Percentiles rank a stretch among this genome's conserved stretches.
These are phyloP conservation scores for Phanerodontia chrysosporium DNA, from an alignment of 768 basidiomycete species.

Conservation along the genomic window DNA sequence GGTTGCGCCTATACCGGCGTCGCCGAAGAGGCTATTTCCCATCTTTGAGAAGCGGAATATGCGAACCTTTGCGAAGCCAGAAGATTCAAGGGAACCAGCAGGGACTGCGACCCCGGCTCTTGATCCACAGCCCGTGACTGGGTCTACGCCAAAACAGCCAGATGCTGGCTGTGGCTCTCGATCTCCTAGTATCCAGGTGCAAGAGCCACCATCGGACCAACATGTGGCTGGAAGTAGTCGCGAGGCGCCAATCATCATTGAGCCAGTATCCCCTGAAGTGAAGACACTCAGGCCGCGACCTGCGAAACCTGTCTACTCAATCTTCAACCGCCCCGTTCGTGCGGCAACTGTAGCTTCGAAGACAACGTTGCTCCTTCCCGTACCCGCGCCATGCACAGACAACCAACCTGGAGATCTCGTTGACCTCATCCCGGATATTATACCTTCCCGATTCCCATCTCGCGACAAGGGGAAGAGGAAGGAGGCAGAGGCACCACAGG, in stretches of 20 bases:
- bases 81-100: not conserved
- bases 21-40: conserved; percentile 4
- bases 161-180: too few species aligned
- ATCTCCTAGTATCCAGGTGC: not conserved
- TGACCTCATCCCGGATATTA: not conserved
- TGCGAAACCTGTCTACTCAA: conserved; percentile 35
- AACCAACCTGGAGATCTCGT: not conserved
- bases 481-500: not conserved
- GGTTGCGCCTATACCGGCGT: not conserved
- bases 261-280: conserved; percentile 34
- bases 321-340: conserved; percentile 30
- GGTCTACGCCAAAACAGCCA: too few species aligned
- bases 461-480: conserved; percentile 3
- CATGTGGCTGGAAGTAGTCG: conserved; percentile 15
- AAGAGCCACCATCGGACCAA: not conserved
- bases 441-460: not conserved
- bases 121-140: too few species aligned
- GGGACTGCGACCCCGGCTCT: too few species aligned
- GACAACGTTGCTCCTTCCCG: conserved; percentile 17
- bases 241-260: conserved; percentile 41
- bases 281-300: conserved; percentile 8
- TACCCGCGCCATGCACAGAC: conserved; percentile 7
- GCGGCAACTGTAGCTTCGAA: not conserved
- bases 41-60: conserved; percentile 4
- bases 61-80: not conserved